These are phyloP conservation scores for Fusarium humuli DNA, from an alignment of 2,329 filamentous ascomycete species.

Conservation along the genomic window DNA sequence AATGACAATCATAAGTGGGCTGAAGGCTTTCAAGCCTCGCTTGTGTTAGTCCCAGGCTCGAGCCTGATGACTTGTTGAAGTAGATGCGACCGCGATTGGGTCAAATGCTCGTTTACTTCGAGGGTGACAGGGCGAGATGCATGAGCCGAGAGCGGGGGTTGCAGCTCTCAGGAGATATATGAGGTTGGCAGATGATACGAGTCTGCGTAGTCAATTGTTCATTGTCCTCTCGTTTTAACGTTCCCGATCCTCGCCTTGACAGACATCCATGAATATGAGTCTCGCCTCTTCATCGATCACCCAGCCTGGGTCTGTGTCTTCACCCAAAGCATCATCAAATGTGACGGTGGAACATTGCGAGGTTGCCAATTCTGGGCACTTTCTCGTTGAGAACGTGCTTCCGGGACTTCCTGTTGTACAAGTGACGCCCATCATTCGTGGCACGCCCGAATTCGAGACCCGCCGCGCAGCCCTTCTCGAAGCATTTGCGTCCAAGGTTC, in stretches of 20 bases:
- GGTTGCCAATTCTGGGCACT: background rate
- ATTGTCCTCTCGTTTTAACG: background rate
- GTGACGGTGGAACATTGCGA: background rate
- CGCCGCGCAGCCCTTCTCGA: slow-evolving; percentile 43
- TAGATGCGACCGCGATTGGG: background rate
- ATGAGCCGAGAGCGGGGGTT: background rate
- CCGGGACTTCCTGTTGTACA: slow-evolving; percentile 32
- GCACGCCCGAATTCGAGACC: slow-evolving; percentile 44
- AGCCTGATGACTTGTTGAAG: background rate
- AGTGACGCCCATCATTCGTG: slow-evolving; percentile 22
- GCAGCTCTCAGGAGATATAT: background rate
- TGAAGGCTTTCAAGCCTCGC: background rate
- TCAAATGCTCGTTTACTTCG: background rate
- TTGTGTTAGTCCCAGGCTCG: background rate
- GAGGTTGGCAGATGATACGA: too few species aligned
- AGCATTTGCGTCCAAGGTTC: slow-evolving; percentile 50
- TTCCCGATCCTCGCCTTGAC: background rate
- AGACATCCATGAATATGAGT: background rate
- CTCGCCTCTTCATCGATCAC: background rate
- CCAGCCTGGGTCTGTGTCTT: background rate
- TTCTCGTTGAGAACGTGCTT: background rate
- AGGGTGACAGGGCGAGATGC: background rate
- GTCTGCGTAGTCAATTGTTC: background rate
- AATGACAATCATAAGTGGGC: background rate
- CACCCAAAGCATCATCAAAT: background rate